phyloP scores from a whole-genome alignment of 2,329 filamentous ascomycete species.

The Colletotrichum siamense region DNA sequence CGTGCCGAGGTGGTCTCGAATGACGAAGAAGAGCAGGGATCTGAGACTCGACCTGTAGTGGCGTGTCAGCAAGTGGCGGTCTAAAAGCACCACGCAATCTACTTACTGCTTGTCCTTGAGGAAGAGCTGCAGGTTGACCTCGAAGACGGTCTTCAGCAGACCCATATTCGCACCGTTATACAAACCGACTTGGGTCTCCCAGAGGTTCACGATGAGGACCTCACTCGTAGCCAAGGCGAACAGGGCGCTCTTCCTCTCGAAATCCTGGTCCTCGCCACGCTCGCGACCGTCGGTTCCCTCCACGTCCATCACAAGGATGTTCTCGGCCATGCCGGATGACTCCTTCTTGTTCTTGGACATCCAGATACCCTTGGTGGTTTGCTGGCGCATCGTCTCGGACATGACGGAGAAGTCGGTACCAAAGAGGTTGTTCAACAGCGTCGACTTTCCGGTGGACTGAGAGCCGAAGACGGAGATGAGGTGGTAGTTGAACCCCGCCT shows the following conservation, averaged over 20 bases:
- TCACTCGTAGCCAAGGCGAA: constrained; percentile 98
- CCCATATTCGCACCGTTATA: constrained; percentile 99
- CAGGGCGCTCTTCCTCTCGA: constrained; percentile 96
- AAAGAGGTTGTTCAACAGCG: constrained; percentile 93
- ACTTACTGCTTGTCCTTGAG: constrained; percentile 90
- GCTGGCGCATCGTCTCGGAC: constrained; percentile 90
- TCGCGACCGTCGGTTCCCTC: constrained; percentile 97
- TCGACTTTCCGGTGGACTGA: constrained; percentile 98
- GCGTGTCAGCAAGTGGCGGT: constrained; percentile 16
- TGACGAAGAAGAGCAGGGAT: constrained; percentile 97
- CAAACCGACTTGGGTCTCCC: constrained; percentile 97
- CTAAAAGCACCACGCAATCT: not conserved
- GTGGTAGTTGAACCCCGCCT: constrained; percentile 98
- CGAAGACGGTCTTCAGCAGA: constrained; percentile 96
- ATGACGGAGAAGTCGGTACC: constrained; percentile 97
- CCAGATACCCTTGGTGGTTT: constrained; percentile 99
- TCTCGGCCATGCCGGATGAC: constrained; percentile 80
- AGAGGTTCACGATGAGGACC: constrained; percentile 97
- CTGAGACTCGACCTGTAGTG: constrained; percentile 75
- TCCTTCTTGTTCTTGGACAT: constrained; percentile 93
- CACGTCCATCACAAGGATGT: constrained; percentile 99
- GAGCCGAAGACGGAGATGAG: constrained; percentile 98
- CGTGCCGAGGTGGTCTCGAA: constrained; percentile 92
- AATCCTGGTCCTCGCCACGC: constrained; percentile 97
- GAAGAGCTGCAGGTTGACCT: constrained; percentile 97